phyloP scores from a whole-genome alignment of 108 stramenopile species.

The Tribonema minus region DNA sequence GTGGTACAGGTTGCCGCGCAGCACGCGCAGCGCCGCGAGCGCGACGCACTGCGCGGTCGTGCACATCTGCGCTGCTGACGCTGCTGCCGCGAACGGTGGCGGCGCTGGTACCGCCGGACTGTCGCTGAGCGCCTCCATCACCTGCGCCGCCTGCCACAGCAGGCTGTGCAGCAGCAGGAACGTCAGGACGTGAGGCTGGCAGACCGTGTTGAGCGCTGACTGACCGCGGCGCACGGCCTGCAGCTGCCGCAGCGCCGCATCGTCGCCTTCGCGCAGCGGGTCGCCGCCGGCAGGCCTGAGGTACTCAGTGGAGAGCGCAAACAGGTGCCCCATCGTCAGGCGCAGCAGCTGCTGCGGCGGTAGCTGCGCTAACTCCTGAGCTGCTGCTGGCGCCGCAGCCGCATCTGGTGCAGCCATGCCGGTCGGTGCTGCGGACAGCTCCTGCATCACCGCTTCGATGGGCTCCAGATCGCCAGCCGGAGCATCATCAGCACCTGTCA shows the following conservation, averaged over 20 bases:
- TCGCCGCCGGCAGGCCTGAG: constrained; percentile 15
- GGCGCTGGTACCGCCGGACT: too few species aligned
- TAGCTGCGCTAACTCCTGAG: background rate
- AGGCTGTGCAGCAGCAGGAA: constrained; percentile 37
- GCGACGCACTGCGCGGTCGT: background rate
- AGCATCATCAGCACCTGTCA: too few species aligned
- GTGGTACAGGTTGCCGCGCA: constrained; percentile 28
- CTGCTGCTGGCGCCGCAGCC: constrained; percentile 5
- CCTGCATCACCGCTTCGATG: background rate
- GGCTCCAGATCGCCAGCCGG: background rate
- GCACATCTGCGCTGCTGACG: background rate
- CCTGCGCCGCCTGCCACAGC: constrained; percentile 33
- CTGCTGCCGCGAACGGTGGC: background rate
- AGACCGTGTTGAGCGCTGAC: constrained; percentile 1
- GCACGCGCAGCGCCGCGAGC: constrained; percentile 15
- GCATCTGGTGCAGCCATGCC: background rate
- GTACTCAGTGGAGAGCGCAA: constrained; percentile 26
- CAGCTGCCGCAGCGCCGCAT: constrained; percentile 21
- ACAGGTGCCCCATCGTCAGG: background rate
- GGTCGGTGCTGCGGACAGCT: background rate
- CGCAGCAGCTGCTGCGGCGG: background rate
- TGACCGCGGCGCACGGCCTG: constrained; percentile 19
- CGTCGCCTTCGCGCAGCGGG: constrained; percentile 6
- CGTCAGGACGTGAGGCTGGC: constrained; percentile 32
- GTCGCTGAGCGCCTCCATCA: constrained; percentile 15